Conservation (phyloP, 2,329 filamentous ascomycete genomes). For the Triangularia setosa region DNA sequence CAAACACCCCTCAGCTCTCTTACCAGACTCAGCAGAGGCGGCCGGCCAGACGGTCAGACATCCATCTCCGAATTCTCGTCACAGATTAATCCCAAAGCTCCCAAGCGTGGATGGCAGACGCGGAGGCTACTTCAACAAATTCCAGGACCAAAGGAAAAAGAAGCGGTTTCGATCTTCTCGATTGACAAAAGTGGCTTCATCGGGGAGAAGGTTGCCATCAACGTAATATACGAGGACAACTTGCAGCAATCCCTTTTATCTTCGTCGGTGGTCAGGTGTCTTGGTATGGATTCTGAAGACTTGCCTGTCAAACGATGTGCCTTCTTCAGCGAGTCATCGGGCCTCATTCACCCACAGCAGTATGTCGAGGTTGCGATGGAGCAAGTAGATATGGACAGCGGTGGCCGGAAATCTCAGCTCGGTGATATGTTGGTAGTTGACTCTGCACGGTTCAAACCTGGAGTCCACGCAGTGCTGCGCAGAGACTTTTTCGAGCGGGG, state of each 20-base stretch:
- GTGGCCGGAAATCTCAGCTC: neutral
- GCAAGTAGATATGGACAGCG: neutral
- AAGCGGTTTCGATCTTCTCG: neutral
- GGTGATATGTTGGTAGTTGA: neutral
- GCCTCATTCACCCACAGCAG: neutral
- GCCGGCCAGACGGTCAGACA: too few relatives aligned
- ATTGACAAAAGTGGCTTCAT: too few relatives aligned
- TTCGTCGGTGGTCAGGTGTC: neutral
- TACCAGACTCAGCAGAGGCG: too few relatives aligned
- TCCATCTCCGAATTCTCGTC: neutral
- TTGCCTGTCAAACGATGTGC: neutral
- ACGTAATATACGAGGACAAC: neutral
- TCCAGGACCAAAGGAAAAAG: neutral
- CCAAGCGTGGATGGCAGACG: neutral
- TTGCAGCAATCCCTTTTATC: neutral
- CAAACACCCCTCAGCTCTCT: too few relatives aligned
- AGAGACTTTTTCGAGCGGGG: neutral
- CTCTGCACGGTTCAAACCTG: neutral
- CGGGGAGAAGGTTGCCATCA: neutral
- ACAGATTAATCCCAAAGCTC: neutral
- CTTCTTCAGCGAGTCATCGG: neutral
- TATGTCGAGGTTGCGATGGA: neutral
- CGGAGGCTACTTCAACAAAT: neutral
- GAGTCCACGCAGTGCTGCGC: neutral
- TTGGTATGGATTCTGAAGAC: neutral